These are phyloP conservation scores for Boletus nobilissimus DNA, from an alignment of 1,284 basidiomycete genomes.

Conservation along the genomic window DNA sequence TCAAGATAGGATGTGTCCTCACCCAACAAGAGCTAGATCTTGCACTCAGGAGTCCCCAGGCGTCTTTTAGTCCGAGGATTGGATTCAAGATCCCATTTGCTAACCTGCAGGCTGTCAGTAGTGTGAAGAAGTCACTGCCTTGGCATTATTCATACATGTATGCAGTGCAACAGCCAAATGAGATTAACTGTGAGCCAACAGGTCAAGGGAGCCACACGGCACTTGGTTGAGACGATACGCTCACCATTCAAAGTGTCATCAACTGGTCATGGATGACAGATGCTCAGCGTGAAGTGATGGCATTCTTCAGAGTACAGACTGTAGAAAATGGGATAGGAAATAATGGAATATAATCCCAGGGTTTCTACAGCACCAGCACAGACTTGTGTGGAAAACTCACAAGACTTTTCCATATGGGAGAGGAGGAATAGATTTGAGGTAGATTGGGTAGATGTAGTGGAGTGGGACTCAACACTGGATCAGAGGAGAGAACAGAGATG, in stretches of 20 bases:
- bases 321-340: too few relatives aligned
- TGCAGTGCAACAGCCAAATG: slow-evolving; percentile 55
- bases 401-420: too few relatives aligned
- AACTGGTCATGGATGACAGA: slow-evolving; percentile 44
- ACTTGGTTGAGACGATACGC: neutral
- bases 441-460: too few relatives aligned
- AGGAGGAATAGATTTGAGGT: too few relatives aligned
- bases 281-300: neutral
- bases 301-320: slow-evolving; percentile 22
- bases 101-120: slow-evolving; percentile 50
- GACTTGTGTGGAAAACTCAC: too few relatives aligned
- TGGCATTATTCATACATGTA: slow-evolving; percentile 52
- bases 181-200: slow-evolving; percentile 50
- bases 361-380: too few relatives aligned
- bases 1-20: slow-evolving; percentile 8
- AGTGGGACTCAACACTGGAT: too few relatives aligned
- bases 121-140: neutral
- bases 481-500: too few relatives aligned
- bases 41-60: slow-evolving; percentile 65
- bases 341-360: too few relatives aligned
- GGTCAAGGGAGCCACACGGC: neutral
- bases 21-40: slow-evolving; percentile 78
- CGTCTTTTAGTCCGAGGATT: slow-evolving; percentile 72
- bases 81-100: slow-evolving; percentile 68
- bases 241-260: slow-evolving; percentile 62